Evolutionary conservation across 2,329 filamentous ascomycete species (phyloP).

Genomic region (Aspergillus ibericus): DNA sequence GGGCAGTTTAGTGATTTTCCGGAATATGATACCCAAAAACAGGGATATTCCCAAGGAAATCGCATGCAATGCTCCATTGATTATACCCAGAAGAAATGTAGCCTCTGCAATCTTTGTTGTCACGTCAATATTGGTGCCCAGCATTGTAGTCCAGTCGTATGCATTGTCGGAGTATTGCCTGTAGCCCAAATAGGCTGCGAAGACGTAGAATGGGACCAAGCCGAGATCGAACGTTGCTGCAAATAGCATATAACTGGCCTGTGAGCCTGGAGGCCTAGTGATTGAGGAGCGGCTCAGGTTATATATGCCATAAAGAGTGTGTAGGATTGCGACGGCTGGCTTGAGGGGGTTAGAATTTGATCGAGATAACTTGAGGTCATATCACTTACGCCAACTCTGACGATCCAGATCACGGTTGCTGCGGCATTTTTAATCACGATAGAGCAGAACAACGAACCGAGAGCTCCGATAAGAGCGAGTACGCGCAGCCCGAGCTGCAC

Average conservation of each 20-base stretch:
- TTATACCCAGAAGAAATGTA: conserved; percentile 67
- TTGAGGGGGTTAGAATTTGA: conserved; percentile 36
- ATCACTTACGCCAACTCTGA: conserved; percentile 69
- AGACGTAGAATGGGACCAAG: conserved; percentile 63
- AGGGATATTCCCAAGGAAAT: conserved; percentile 69
- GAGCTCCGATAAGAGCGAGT: conserved; percentile 65
- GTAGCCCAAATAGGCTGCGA: conserved; percentile 56
- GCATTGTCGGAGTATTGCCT: conserved; percentile 48
- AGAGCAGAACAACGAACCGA: conserved; percentile 71
- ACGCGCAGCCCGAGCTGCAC: conserved; percentile 69
- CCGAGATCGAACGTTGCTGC: conserved; percentile 70
- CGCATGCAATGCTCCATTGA: conserved; percentile 66
- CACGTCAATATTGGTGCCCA: conserved; percentile 53
- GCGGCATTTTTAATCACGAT: conserved; percentile 72
- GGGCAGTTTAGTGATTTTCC: conserved; percentile 75
- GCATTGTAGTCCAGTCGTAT: conserved; percentile 67
- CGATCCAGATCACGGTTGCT: conserved; percentile 68
- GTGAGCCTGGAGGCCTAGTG: conserved; percentile 72
- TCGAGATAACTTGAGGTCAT: background rate
- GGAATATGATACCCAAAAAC: conserved; percentile 77
- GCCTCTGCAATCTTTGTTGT: conserved; percentile 63
- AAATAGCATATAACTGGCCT: conserved; percentile 87
- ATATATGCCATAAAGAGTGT: conserved; percentile 75
- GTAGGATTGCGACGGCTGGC: conserved; percentile 72
- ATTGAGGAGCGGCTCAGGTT: conserved; percentile 72